Percentiles rank a stretch among this genome's conserved stretches.
These are phyloP conservation scores for Simplicillium sp. DNA, from an alignment of 2,329 filamentous ascomycete species.

Conservation along the genomic window DNA sequence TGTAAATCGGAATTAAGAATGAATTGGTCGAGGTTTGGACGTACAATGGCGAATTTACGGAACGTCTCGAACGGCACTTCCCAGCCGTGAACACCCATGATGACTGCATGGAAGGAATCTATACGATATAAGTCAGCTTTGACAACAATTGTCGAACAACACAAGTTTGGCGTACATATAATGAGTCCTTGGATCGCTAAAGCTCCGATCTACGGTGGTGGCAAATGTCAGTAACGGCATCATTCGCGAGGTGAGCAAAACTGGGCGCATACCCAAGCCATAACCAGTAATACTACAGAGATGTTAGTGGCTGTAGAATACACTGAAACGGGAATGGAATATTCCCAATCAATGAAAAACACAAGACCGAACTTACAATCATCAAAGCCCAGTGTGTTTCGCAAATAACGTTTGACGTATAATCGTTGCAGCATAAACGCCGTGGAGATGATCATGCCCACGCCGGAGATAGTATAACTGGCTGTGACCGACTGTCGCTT, in stretches of 20 bases:
- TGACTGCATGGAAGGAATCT: background rate
- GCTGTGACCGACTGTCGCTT: conserved; percentile 11
- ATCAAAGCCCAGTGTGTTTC: conserved; percentile 7
- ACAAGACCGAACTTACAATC: conserved; percentile 8
- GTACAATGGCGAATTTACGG: conserved; percentile 5
- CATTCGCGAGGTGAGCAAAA: conserved; percentile 6
- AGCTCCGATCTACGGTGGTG: conserved; percentile 10
- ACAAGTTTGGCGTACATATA: conserved; percentile 1
- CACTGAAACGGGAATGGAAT: too few species aligned
- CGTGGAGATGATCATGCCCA: conserved; percentile 11
- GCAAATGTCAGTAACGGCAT: conserved; percentile 24
- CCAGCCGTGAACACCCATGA: conserved; percentile 7
- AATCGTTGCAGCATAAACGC: conserved; percentile 14
- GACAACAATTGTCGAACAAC: background rate
- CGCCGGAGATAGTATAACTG: conserved; percentile 15
- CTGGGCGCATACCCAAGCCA: conserved; percentile 10
- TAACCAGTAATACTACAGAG: conserved; percentile 4
- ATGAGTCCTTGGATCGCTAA: conserved; percentile 6
- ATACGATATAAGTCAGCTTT: background rate
- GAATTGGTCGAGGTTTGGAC: background rate
- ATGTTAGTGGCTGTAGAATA: too few species aligned
- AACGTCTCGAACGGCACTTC: conserved; percentile 7
- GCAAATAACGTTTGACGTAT: conserved; percentile 17
- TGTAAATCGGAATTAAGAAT: background rate
- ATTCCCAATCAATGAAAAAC: too few species aligned